Evolutionary conservation across 257 asterid genomes (phyloP).

Genomic region (Solanum rostratum): DNA sequence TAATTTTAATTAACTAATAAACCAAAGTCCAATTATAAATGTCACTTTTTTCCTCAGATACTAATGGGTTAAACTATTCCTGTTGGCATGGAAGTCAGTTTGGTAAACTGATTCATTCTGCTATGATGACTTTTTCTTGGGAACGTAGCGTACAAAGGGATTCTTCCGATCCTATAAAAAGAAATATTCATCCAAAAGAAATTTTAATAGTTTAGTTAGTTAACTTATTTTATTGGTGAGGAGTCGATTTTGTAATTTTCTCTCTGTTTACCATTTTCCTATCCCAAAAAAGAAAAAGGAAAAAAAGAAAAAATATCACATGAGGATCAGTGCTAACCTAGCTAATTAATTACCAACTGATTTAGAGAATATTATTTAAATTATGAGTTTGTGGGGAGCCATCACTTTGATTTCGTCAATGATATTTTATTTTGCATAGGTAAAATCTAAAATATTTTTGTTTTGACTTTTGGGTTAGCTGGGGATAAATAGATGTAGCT

Average conservation of each 20-base stretch:
- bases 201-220: rapidly evolving
- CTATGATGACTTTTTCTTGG: too few relatives aligned
- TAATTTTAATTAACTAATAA: background rate
- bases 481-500: background rate
- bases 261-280: too few relatives aligned
- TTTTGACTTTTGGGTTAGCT: background rate
- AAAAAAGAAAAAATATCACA: background rate
- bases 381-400: background rate
- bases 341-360: background rate
- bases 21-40: background rate
- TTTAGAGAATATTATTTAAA: background rate
- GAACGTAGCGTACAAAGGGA: too few relatives aligned
- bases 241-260: rapidly evolving
- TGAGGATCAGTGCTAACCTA: background rate
- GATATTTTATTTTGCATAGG: background rate
- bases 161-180: too few relatives aligned
- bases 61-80: too few relatives aligned
- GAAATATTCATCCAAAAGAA: rapidly evolving
- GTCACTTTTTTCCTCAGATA: background rate
- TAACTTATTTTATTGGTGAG: rapidly evolving
- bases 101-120: too few relatives aligned
- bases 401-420: conserved; percentile 3
- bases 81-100: too few relatives aligned
- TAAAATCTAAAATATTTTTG: background rate
- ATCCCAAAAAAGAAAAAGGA: background rate